Base-by-base conservation (phyloP, 768 basidiomycete genomes). In the Amanita brunnescens region DNA sequence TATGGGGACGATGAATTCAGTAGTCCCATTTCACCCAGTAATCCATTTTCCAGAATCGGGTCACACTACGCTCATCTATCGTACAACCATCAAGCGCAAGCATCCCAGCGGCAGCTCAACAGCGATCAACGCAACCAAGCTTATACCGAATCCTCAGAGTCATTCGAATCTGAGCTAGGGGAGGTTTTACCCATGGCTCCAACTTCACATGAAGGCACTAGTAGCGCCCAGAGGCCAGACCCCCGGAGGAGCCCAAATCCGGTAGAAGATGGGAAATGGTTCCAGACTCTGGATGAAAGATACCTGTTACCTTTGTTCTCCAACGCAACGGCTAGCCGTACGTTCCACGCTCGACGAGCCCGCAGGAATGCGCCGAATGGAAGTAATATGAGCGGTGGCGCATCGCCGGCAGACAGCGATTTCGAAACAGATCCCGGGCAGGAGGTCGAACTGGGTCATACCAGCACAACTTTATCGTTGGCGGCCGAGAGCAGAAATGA, bases 251-350 rank as follows among this genome's bases (percentile, higher is more conserved):
- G 46, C 57, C 46, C 56, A 29, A 55, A 57, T n/a, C 58, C 68
- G 3, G 75, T 70, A 3, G 85, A 87, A 52, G 91, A 95, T 48
- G 85, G 89, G 24, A 89, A 90, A 64, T 97, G 93, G 92, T 97
- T 97, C 82, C 92, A 93, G 59, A 77, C 85, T 40, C 69, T 99
- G 34, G 95, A 99, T 67, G 93, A 99, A 69, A 78, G 91, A 57
- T 99, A 95, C 64, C 71, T 99, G 16, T 68, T 98, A 2, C 94
- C 94, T 18, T 71, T 97, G 33, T 98, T 92, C 71, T 91, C 90
- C 43, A 93, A 93, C 61, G 89, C 88, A 13, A 91, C 91, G 0
- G 91, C 91, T 14, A 89, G 86, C 56, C 75, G 90, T 58, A 85
- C 85, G 54, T 91, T 89, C 74, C 83, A 92, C 59, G 89, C 90